Evolutionary conservation across 129 eudicot genomes (phyloP).

Genomic region (Arctium minus): DNA sequence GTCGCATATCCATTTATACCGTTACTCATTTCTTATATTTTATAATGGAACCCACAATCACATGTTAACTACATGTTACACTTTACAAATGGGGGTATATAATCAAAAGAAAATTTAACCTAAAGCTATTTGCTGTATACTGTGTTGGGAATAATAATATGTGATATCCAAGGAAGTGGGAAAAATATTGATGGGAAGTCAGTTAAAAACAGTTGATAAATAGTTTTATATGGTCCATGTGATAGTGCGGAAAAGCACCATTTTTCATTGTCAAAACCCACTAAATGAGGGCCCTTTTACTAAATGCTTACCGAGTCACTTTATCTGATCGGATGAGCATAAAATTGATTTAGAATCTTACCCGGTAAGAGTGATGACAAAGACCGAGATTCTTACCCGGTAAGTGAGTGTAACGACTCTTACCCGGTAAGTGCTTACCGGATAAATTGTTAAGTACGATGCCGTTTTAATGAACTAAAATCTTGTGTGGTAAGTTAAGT

Average conservation of each 20-base stretch:
- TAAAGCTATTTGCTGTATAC: background rate
- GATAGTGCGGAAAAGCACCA: background rate
- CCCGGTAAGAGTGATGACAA: too few species aligned
- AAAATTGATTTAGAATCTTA: too few species aligned
- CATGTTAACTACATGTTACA: background rate
- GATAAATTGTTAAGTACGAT: too few species aligned
- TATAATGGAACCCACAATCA: background rate
- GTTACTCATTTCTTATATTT: background rate
- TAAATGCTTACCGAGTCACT: too few species aligned
- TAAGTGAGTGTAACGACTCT: too few species aligned
- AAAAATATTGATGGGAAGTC: background rate
- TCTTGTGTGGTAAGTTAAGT: too few species aligned
- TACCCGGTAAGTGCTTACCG: too few species aligned
- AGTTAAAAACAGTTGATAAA: background rate
- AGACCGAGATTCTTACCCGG: too few species aligned
- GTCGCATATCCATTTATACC: background rate
- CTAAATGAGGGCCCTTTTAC: too few species aligned
- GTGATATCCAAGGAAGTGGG: background rate
- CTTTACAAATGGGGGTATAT: background rate
- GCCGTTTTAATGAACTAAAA: too few species aligned
- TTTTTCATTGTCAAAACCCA: background rate
- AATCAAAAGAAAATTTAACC: background rate
- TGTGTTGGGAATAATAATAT: background rate
- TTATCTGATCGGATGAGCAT: too few species aligned
- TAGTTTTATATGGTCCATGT: background rate